phyloP scores from a whole-genome alignment of 176 grass and related monocot species.

The Oryza coarctata region DNA sequence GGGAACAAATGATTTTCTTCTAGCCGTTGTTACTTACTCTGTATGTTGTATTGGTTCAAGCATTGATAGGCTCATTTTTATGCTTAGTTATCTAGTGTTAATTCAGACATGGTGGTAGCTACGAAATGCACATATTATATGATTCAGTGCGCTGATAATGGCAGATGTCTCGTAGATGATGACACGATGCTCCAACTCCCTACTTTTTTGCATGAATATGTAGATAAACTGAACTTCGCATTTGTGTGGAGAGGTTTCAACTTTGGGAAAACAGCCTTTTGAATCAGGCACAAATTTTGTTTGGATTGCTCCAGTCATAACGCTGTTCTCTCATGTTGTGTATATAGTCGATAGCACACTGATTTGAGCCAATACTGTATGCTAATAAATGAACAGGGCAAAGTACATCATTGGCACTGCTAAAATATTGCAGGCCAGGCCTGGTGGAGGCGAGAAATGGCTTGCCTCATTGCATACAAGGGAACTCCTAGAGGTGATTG shows the following conservation, averaged over 20 bases:
- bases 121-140: background rate
- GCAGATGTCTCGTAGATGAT: background rate
- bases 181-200: background rate
- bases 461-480: conserved; percentile 60
- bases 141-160: background rate
- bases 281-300: background rate
- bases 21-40: background rate
- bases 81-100: background rate
- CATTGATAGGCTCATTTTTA: background rate
- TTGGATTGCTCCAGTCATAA: background rate
- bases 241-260: background rate
- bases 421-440: conserved; percentile 64
- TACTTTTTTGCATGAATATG: background rate
- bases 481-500: conserved; percentile 68
- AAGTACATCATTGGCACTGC: conserved; percentile 85
- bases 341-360: background rate
- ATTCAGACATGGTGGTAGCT: background rate
- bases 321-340: background rate
- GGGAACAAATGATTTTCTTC: background rate
- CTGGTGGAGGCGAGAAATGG: conserved; percentile 80
- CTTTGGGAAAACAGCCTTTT: background rate
- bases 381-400: conserved; percentile 49
- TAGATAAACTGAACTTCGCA: background rate
- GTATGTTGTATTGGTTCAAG: background rate
- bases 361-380: background rate